phyloP scores from a whole-genome alignment of 176 grass and related monocot genomes.

The Lolium perenne region DNA sequence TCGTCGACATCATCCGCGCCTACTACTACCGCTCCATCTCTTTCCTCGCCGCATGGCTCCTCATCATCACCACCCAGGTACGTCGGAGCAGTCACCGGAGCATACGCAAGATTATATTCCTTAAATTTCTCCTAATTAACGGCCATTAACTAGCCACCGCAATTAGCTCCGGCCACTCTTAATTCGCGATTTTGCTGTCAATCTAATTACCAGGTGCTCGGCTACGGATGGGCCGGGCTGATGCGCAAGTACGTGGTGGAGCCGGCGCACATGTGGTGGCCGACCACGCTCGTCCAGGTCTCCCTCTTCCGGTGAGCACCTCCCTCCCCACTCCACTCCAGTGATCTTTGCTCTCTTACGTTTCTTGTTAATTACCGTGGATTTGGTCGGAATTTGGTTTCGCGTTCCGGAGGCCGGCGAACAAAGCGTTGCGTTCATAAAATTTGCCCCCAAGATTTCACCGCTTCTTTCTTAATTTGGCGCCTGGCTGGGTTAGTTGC shows the following conservation, averaged over 20 bases:
- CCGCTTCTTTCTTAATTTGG: not conserved
- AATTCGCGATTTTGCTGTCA: not conserved
- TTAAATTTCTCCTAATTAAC: not conserved
- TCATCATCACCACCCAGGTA: conserved; percentile 94
- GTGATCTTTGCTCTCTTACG: not conserved
- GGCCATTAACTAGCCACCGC: not conserved
- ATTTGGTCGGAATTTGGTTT: conserved; percentile 28
- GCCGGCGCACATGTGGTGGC: conserved; percentile 98
- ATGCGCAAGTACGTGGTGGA: conserved; percentile 93
- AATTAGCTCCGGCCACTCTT: not conserved
- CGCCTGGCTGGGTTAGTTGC: not conserved
- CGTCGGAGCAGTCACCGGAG: no score
- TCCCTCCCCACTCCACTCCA: not conserved
- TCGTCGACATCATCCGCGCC: conserved; percentile 78
- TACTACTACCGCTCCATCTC: conserved; percentile 78
- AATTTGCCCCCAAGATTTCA: not conserved
- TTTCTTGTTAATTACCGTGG: no score
- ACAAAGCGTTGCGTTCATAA: not conserved
- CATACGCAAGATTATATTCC: not conserved
- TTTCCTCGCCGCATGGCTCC: conserved; percentile 70
- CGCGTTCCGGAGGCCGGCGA: conserved; percentile 9
- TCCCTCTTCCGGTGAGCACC: conserved; percentile 79
- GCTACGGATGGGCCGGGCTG: conserved; percentile 92
- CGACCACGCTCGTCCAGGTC: conserved; percentile 86
- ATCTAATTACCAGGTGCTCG: conserved; percentile 61